phyloP scores from a whole-genome alignment of 768 basidiomycete species.

The Amanita subjunquillea region DNA sequence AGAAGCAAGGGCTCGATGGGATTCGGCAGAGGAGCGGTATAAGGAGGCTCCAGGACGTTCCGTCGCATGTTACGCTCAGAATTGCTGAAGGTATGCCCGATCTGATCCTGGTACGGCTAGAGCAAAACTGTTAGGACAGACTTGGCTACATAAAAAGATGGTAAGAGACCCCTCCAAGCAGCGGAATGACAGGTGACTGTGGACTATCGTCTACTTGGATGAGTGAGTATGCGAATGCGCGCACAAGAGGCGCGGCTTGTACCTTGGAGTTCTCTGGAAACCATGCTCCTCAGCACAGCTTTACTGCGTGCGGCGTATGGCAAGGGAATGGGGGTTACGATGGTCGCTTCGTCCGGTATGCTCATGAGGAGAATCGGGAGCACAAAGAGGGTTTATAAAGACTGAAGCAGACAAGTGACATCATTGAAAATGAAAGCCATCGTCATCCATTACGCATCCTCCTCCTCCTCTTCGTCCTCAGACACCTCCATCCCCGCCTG shows the following conservation, averaged over 20 bases:
- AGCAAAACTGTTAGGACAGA: neutral
- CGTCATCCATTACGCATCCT: conserved; percentile 21
- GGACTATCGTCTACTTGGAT: neutral
- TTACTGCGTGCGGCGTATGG: conserved; percentile 19
- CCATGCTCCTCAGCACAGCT: conserved; percentile 19
- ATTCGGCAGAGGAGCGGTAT: neutral
- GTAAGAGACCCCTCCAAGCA: neutral
- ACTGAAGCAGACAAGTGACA: neutral
- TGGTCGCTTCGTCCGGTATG: conserved; percentile 1
- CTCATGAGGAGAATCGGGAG: neutral
- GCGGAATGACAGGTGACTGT: neutral
- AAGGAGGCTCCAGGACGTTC: neutral
- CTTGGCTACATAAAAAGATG: neutral
- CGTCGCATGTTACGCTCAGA: too few relatives aligned
- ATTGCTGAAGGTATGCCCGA: too few relatives aligned
- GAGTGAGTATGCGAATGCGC: neutral
- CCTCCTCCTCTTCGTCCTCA: conserved; percentile 82
- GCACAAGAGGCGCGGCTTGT: neutral
- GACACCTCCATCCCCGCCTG: conserved; percentile 79
- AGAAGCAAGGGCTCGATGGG: neutral
- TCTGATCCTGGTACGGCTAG: neutral
- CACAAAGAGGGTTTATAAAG: neutral
- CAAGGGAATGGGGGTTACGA: conserved; percentile 20
- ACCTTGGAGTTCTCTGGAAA: conserved; percentile 16
- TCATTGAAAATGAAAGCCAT: neutral